These are phyloP conservation scores for Phoenix roebelenii DNA, from an alignment of 176 grass and related monocot species.

Conservation along the genomic window DNA sequence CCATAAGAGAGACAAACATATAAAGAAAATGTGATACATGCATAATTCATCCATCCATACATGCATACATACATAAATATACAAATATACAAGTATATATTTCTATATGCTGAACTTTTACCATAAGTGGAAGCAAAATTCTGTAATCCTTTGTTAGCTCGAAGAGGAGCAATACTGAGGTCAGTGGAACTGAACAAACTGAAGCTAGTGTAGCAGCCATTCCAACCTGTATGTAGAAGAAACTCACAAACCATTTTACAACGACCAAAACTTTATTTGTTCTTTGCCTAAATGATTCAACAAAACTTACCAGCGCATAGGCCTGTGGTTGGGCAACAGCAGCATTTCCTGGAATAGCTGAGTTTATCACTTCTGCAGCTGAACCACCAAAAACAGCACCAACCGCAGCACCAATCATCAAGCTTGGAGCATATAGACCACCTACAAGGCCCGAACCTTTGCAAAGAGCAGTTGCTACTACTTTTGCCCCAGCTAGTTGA, in stretches of 20 bases:
- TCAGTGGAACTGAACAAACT: conserved; percentile 86
- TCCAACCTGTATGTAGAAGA: conserved; percentile 53
- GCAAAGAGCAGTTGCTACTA: conserved; percentile 93
- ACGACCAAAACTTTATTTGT: conserved; percentile 1
- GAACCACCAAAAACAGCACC: conserved; percentile 98
- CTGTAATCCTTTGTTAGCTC: conserved; percentile 98
- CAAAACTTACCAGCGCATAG: conserved; percentile 75
- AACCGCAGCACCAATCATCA: conserved; percentile 96
- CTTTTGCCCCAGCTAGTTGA: conserved; percentile 89
- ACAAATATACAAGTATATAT: too few relatives aligned
- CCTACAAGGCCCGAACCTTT: conserved; percentile 98
- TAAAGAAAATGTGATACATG: too few relatives aligned
- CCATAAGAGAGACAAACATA: too few relatives aligned
- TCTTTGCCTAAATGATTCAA: neutral
- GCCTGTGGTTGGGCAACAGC: conserved; percentile 95
- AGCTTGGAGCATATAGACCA: conserved; percentile 94
- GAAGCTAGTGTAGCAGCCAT: conserved; percentile 97
- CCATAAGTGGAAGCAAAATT: conserved; percentile 95
- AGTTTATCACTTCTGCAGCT: conserved; percentile 86
- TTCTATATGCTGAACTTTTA: conserved; percentile 14
- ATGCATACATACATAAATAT: too few relatives aligned
- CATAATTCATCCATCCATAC: too few relatives aligned
- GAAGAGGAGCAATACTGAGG: conserved; percentile 89
- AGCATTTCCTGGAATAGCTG: conserved; percentile 81
- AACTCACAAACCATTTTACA: conserved; percentile 6